phyloP scores from a whole-genome alignment of 176 grass and related monocot species.

The Oryza officinalis region DNA sequence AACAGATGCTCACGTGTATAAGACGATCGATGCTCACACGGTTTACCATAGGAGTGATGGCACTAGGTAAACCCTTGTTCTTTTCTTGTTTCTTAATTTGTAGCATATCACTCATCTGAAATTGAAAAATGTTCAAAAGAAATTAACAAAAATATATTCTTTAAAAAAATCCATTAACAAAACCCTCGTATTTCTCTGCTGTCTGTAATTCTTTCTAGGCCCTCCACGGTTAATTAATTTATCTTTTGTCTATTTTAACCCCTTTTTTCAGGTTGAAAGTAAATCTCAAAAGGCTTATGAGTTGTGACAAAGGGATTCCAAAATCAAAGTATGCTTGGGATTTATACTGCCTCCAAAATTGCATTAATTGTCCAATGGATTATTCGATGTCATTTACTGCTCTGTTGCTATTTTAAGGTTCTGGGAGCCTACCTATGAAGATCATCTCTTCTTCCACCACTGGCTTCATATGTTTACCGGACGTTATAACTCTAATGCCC shows the following conservation, averaged over 20 bases:
- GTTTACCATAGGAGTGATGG: slow-evolving; percentile 93
- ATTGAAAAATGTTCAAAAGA: slow-evolving; percentile 7
- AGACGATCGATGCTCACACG: slow-evolving; percentile 86
- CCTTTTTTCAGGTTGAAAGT: slow-evolving; percentile 84
- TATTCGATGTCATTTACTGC: slow-evolving; percentile 15
- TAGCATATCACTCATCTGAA: slow-evolving; percentile 10
- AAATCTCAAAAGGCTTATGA: slow-evolving; percentile 93
- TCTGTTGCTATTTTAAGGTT: slow-evolving; percentile 53
- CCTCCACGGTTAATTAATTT: neutral
- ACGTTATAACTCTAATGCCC: slow-evolving; percentile 50
- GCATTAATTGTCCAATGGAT: slow-evolving; percentile 7
- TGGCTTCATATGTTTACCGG: slow-evolving; percentile 89
- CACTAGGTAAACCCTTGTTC: slow-evolving; percentile 62
- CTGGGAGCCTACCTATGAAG: slow-evolving; percentile 99
- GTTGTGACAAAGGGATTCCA: slow-evolving; percentile 63
- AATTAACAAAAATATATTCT: neutral
- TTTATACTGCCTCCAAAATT: slow-evolving; percentile 21
- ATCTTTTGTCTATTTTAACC: slow-evolving; percentile 18
- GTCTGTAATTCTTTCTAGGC: neutral
- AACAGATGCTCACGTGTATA: slow-evolving; percentile 58
- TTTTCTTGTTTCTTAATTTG: neutral
- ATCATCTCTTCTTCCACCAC: slow-evolving; percentile 76
- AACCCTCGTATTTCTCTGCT: neutral
- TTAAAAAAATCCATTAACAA: neutral
- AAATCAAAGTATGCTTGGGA: slow-evolving; percentile 78